Percentiles rank a stretch among this genome's conserved stretches.
Conservation (phyloP, 192 early-diverging fungal genomes). For the Coemansia javaensis region DNA sequence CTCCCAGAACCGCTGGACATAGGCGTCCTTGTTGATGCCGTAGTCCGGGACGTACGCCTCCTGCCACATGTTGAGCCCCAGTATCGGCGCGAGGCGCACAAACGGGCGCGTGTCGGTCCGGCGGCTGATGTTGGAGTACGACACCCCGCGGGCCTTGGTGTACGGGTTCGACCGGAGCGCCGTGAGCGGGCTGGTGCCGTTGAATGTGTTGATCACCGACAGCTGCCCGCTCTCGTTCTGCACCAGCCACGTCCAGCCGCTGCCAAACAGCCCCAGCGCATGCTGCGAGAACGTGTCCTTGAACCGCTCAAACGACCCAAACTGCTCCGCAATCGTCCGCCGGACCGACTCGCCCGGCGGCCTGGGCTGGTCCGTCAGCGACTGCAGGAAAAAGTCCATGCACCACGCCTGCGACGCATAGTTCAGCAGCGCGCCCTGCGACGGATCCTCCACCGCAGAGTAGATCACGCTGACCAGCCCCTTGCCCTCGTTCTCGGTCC, state of each 20-base stretch:
- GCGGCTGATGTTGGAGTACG: constrained; percentile 22
- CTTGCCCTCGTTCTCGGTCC: constrained; percentile 37
- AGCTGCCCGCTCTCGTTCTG: constrained; percentile 27
- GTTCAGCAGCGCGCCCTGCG: constrained; percentile 32
- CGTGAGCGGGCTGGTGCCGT: constrained; percentile 37
- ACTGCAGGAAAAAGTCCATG: constrained; percentile 49
- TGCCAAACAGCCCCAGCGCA: constrained; percentile 49
- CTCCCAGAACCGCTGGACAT: constrained; percentile 48
- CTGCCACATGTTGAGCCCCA: constrained; percentile 53
- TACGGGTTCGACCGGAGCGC: constrained; percentile 16
- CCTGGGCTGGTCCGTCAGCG: constrained; percentile 23
- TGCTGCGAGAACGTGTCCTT: constrained; percentile 20
- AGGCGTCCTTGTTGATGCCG: constrained; percentile 29
- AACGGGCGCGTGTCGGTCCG: constrained; percentile 17
- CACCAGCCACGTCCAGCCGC: constrained; percentile 54
- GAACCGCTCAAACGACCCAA: constrained; percentile 43
- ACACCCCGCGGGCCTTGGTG: constrained; percentile 7
- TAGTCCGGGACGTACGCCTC: constrained; percentile 50
- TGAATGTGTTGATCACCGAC: constrained; percentile 49
- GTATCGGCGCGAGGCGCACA: constrained; percentile 27
- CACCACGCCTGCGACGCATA: constrained; percentile 54
- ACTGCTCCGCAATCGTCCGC: constrained; percentile 28
- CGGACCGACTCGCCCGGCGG: constrained; percentile 16
- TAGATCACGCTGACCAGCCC: constrained; percentile 26
- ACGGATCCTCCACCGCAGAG: constrained; percentile 26